Evolutionary conservation across 139 green algal genomes (phyloP).

Genomic region (Coccomyxa sp.): DNA sequence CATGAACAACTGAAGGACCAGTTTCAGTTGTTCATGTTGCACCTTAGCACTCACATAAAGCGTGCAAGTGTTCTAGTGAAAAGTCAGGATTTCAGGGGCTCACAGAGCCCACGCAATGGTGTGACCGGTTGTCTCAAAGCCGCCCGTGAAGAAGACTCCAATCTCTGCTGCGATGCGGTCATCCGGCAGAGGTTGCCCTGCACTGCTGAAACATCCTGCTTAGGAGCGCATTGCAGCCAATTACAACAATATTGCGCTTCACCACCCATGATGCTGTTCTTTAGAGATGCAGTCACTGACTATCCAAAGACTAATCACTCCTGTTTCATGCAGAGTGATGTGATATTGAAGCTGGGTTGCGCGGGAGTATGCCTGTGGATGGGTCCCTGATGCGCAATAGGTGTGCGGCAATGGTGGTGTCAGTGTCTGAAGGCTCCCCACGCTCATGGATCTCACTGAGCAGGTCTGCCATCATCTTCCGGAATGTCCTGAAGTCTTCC

Average conservation of each 20-base stretch:
- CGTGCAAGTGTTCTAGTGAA: background rate
- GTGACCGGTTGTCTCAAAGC: slow-evolving; percentile 41
- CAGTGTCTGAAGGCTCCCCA: background rate
- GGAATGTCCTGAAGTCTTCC: background rate
- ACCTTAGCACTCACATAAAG: no score
- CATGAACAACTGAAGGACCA: no score
- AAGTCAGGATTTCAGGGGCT: background rate
- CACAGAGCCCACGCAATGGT: slow-evolving; percentile 21
- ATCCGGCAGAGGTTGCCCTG: slow-evolving; percentile 15
- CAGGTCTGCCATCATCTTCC: slow-evolving; percentile 14
- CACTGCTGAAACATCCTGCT: background rate
- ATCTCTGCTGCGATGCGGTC: slow-evolving; percentile 20
- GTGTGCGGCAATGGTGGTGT: slow-evolving; percentile 22
- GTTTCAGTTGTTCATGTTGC: no score
- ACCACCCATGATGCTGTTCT: no score
- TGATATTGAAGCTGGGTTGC: background rate
- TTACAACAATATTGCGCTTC: background rate
- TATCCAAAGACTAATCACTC: no score
- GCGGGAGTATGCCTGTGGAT: slow-evolving; percentile 1
- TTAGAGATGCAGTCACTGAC: no score
- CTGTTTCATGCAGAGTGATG: no score
- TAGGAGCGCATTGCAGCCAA: background rate
- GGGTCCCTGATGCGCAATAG: slow-evolving; percentile 25
- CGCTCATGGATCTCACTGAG: slow-evolving; percentile 13
- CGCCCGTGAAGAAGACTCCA: slow-evolving; percentile 31